Evolutionary conservation across 805 yeast genomes (phyloP).

Genomic region (Candida corydali): DNA sequence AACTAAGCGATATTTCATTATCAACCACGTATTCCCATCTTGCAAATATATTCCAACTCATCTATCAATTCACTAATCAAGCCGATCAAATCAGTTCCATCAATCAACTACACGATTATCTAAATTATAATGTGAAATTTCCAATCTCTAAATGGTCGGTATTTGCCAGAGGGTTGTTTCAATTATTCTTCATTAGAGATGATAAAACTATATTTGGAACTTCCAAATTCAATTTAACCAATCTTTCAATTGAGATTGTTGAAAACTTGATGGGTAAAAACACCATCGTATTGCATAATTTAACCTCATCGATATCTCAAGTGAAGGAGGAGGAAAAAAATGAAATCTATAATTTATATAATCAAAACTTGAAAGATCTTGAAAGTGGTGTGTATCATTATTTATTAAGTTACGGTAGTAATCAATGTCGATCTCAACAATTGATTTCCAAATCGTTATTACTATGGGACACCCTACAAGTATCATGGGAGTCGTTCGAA

Average conservation of each 20-base stretch:
- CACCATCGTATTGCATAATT: slow-evolving; percentile 23
- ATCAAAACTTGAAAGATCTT: slow-evolving; percentile 40
- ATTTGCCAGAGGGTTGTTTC: slow-evolving; percentile 61
- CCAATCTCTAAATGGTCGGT: slow-evolving; percentile 30
- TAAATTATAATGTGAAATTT: slow-evolving; percentile 23
- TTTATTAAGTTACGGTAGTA: slow-evolving; percentile 38
- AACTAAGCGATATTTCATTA: slow-evolving; percentile 19
- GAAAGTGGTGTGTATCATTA: slow-evolving; percentile 38
- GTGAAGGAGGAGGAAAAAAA: slow-evolving; percentile 7
- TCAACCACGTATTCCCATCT: slow-evolving; percentile 19
- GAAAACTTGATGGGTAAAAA: slow-evolving; percentile 35
- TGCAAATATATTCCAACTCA: slow-evolving; percentile 15
- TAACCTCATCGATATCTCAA: slow-evolving; percentile 10
- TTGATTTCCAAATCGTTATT: slow-evolving; percentile 50
- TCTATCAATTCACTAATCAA: slow-evolving; percentile 16
- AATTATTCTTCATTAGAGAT: slow-evolving; percentile 58
- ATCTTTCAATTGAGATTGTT: slow-evolving; percentile 32
- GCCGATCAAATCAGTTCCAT: slow-evolving; percentile 16
- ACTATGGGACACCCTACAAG: slow-evolving; percentile 80
- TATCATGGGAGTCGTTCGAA: slow-evolving; percentile 65
- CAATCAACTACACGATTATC: slow-evolving; percentile 23
- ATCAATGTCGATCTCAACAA: slow-evolving; percentile 82
- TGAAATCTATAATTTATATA: slow-evolving; percentile 12
- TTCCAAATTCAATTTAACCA: slow-evolving; percentile 17
- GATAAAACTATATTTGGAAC: slow-evolving; percentile 57